These are phyloP conservation scores for Dittrichia graveolens DNA, from an alignment of 129 eudicot species.

Conservation along the genomic window DNA sequence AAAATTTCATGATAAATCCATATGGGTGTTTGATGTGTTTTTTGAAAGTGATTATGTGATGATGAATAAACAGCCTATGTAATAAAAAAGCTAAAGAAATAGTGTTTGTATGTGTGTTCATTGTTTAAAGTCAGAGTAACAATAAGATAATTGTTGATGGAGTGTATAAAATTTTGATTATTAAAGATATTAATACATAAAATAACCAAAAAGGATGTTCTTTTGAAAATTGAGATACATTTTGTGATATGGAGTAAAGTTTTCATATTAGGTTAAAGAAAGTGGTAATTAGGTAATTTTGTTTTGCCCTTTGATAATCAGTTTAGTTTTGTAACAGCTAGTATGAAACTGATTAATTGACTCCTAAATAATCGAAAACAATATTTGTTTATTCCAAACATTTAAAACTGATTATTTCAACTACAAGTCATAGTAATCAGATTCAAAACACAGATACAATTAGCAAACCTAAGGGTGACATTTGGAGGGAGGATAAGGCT, in stretches of 20 bases:
- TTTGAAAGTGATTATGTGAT: neutral
- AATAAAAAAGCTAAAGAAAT: neutral
- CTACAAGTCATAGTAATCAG: neutral
- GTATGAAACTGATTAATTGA: neutral
- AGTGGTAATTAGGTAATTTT: neutral
- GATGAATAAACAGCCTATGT: neutral
- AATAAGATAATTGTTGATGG: neutral
- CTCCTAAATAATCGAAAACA: neutral
- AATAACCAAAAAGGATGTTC: neutral
- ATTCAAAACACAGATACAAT: neutral
- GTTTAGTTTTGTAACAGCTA: neutral
- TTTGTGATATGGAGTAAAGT: neutral
- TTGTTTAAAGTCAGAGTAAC: neutral
- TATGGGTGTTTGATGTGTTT: neutral
- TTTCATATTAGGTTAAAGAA: neutral
- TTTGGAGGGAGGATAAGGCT: slow-evolving; percentile 46
- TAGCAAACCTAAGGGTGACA: slow-evolving; percentile 72
- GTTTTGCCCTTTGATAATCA: neutral
- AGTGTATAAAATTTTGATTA: neutral
- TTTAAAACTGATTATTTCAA: neutral
- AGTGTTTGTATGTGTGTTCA: neutral
- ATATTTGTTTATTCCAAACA: neutral
- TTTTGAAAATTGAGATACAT: neutral
- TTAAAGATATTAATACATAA: neutral
- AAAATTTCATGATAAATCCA: neutral